Evolutionary conservation across 441 rosid species (phyloP).

Genomic region (Capsella rubella): DNA sequence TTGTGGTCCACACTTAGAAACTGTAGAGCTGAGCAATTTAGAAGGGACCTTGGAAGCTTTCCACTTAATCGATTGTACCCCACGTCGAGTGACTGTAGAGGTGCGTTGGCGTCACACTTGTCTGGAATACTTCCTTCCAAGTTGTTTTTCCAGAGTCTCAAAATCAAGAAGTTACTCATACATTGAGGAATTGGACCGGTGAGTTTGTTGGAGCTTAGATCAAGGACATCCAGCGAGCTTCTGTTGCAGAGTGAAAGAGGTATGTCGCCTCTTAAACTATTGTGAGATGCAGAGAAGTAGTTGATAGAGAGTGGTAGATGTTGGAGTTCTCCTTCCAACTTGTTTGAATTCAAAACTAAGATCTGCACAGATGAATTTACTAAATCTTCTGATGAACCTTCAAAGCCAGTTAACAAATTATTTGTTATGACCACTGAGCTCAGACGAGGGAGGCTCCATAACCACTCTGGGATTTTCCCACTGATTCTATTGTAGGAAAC

Average conservation of each 20-base stretch:
- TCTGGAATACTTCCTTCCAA: constrained; percentile 20
- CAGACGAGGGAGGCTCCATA: too few relatives aligned
- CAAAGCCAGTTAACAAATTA: too few relatives aligned
- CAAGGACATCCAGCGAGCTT: constrained; percentile 20
- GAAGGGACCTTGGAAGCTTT: constrained; percentile 51
- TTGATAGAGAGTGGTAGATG: constrained; percentile 12
- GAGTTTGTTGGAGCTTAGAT: constrained; percentile 29
- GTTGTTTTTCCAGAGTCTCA: neutral
- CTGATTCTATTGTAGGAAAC: too few relatives aligned
- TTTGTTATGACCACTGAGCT: too few relatives aligned
- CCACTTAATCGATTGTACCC: constrained; percentile 50
- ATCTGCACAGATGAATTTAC: too few relatives aligned
- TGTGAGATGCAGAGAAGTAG: neutral
- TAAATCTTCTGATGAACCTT: too few relatives aligned
- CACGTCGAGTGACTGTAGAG: neutral
- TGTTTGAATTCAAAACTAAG: too few relatives aligned
- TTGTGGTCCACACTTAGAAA: constrained; percentile 46
- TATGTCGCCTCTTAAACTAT: neutral
- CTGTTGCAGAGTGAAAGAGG: constrained; percentile 7
- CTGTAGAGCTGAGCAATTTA: too few relatives aligned
- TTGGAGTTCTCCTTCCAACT: too few relatives aligned
- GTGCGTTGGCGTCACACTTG: neutral
- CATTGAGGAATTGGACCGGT: constrained; percentile 10
- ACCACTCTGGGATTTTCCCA: too few relatives aligned
- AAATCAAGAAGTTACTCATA: neutral